Conservation (phyloP, 371 early-diverging fungal species). For the Mucor plumbeus region DNA sequence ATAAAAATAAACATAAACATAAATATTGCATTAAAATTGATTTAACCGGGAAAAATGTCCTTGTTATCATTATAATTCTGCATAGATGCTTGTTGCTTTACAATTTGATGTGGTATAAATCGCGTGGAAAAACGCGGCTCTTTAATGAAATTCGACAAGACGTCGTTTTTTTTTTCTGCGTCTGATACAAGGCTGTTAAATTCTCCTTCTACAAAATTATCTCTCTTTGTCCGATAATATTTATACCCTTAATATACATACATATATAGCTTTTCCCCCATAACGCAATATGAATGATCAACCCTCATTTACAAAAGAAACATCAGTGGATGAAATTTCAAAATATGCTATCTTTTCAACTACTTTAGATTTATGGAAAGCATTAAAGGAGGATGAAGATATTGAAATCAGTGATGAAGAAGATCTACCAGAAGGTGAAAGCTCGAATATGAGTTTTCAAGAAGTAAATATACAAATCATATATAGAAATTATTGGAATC, state of each 20-base stretch:
- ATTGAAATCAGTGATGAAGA: not conserved
- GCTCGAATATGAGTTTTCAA: not conserved
- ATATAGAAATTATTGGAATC: no score
- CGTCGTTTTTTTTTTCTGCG: no score
- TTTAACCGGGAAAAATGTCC: no score
- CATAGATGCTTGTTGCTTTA: no score
- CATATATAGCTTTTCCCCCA: not conserved
- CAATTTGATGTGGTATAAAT: no score
- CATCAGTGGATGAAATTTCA: not conserved
- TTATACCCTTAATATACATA: not conserved
- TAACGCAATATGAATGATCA: not conserved
- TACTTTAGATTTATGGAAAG: not conserved
- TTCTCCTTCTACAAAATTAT: not conserved
- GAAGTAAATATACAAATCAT: no score
- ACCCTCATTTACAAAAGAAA: not conserved
- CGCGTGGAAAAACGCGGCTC: no score
- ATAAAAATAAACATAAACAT: no score
- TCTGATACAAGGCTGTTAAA: not conserved
- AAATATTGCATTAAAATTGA: no score
- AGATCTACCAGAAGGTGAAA: not conserved
- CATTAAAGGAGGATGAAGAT: not conserved
- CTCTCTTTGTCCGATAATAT: not conserved
- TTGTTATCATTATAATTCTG: no score
- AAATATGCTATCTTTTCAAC: not conserved
- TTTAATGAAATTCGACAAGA: no score